Evolutionary conservation across 345 rosid species (phyloP).

Genomic region (Rhizophora apiculata): DNA sequence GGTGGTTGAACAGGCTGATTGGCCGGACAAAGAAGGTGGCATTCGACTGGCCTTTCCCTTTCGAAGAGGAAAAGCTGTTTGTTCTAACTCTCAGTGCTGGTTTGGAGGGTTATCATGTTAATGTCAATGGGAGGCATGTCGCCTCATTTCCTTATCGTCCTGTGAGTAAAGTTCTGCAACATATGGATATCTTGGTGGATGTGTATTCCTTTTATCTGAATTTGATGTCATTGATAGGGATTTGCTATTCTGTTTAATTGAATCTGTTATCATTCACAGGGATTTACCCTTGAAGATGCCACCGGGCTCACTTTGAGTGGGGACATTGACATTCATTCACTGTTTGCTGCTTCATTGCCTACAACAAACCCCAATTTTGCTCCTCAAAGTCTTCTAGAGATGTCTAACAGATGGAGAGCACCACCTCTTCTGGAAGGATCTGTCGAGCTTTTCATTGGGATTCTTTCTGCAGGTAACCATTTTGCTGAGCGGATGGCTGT

Average conservation of each 20-base stretch:
- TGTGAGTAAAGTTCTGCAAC: slow-evolving; percentile 46
- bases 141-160: slow-evolving; percentile 90
- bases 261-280: slow-evolving; percentile 43
- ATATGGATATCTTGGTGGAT: slow-evolving; percentile 8
- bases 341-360: slow-evolving; percentile 87
- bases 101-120: slow-evolving; percentile 88
- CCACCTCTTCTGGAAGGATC: slow-evolving; percentile 56
- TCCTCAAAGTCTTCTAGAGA: slow-evolving; percentile 78
- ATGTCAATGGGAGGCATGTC: slow-evolving; percentile 84
- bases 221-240: slow-evolving; percentile 48
- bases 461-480: slow-evolving; percentile 95
- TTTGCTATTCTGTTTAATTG: slow-evolving; percentile 29
- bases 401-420: slow-evolving; percentile 76
- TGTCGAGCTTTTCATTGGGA: slow-evolving; percentile 75
- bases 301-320: slow-evolving; percentile 77
- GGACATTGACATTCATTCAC: slow-evolving; percentile 71
- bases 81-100: slow-evolving; percentile 88
- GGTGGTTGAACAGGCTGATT: slow-evolving; percentile 85
- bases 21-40: slow-evolving; percentile 65
- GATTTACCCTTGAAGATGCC: slow-evolving; percentile 94
- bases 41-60: slow-evolving; percentile 92
- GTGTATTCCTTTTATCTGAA: slow-evolving; percentile 20
- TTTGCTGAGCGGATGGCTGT: slow-evolving; percentile 95
- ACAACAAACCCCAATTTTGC: slow-evolving; percentile 77
- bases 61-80: slow-evolving; percentile 69